Percentiles rank a stretch among this genome's conserved stretches.
Conservation (phyloP, 1,139 yeast genomes). For the Zygoascus hellenicus region DNA sequence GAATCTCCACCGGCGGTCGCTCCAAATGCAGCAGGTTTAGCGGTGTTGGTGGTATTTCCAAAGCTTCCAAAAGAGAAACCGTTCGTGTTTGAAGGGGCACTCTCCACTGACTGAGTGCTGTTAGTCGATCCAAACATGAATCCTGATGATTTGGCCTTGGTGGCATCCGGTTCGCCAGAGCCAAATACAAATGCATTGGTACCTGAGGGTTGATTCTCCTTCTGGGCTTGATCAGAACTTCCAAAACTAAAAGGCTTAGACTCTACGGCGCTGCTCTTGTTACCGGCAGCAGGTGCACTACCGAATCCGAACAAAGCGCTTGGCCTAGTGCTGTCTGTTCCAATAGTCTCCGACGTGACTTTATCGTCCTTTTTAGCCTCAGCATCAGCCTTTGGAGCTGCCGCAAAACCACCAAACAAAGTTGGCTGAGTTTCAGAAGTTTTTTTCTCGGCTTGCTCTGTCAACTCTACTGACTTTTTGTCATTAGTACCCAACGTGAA, state of each 20-base stretch:
- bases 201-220: neutral
- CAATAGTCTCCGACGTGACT: too few relatives aligned
- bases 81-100: neutral
- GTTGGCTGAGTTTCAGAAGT: too few relatives aligned
- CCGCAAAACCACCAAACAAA: too few relatives aligned
- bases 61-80: constrained; percentile 6
- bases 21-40: neutral
- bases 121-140: constrained; percentile 7
- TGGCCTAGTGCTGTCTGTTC: too few relatives aligned
- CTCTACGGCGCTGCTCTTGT: too few relatives aligned
- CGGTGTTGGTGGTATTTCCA: neutral
- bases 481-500: neutral
- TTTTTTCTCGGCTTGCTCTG: too few relatives aligned
- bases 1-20: neutral
- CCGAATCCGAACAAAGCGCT: too few relatives aligned
- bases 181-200: constrained; percentile 7
- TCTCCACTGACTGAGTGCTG: constrained; percentile 1
- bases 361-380: too few relatives aligned
- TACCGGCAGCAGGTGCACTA: too few relatives aligned
- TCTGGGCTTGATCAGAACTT: neutral
- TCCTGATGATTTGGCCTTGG: constrained; percentile 1
- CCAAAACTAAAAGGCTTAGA: constrained; percentile 1
- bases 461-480: too few relatives aligned
- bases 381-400: too few relatives aligned
- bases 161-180: constrained; percentile 2